Conservation (phyloP, 345 rosid genomes). For the Sapria himalayana region DNA sequence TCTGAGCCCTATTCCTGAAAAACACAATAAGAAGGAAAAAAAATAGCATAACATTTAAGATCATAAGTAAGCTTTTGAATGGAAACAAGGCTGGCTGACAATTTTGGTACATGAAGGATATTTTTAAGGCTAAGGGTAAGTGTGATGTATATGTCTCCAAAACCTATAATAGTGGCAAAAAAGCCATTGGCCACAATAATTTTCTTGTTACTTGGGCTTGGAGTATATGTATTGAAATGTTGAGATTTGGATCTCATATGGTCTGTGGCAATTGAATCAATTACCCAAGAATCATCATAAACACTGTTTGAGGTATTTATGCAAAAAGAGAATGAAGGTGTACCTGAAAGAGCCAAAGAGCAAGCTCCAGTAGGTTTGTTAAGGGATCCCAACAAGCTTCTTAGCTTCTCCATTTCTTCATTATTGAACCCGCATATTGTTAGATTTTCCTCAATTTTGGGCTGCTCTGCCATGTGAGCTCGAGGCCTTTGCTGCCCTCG, state of each 20-base stretch:
- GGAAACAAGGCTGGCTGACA: too few relatives aligned
- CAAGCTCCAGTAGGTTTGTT: not conserved
- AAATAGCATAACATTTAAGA: not conserved
- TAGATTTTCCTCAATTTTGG: too few relatives aligned
- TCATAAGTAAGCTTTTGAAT: not conserved
- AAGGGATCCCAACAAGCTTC: not conserved
- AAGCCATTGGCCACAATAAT: not conserved
- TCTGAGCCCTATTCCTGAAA: not conserved
- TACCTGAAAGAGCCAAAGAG: not conserved
- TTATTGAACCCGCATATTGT: not conserved
- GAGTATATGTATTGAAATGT: not conserved
- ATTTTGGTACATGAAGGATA: not conserved
- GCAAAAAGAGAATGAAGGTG: not conserved
- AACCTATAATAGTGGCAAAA: not conserved
- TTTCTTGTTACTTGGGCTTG: not conserved
- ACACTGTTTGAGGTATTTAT: too few relatives aligned
- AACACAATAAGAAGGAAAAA: not conserved
- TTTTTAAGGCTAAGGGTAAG: not conserved
- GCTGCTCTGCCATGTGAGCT: too few relatives aligned
- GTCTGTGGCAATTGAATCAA: not conserved
- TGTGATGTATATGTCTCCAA: not conserved
- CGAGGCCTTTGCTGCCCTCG: too few relatives aligned
- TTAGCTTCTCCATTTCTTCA: not conserved
- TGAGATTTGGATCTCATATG: constrained; percentile 3
- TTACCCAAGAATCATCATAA: too few relatives aligned